Percentiles rank a stretch among this genome's conserved stretches.
Evolutionary conservation across 768 basidiomycete species (phyloP).

Genomic region (Mycena venus): DNA sequence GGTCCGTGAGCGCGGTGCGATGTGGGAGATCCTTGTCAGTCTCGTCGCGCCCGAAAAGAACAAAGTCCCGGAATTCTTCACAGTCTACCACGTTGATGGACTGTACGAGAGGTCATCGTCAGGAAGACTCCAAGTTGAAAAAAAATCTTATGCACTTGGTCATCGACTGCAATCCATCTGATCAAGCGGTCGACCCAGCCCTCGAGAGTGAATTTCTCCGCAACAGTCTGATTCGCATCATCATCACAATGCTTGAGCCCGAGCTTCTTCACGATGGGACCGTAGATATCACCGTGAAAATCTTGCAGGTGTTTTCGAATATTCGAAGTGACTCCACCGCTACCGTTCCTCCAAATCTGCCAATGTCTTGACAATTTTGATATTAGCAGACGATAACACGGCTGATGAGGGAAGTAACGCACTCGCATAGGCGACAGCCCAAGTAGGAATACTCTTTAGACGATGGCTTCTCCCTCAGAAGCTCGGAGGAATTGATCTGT

Average conservation of each 20-base stretch:
- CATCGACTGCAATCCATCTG: conserved; percentile 42
- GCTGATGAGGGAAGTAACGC: too few relatives aligned
- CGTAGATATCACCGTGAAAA: conserved; percentile 34
- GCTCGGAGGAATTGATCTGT: neutral
- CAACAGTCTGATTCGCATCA: neutral
- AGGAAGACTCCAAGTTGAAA: too few relatives aligned
- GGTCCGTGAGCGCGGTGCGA: conserved; percentile 43
- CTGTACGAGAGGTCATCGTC: conserved; percentile 40
- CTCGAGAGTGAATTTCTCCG: conserved; percentile 35
- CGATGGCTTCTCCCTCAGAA: neutral
- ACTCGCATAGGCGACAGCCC: conserved; percentile 2
- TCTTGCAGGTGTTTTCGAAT: conserved; percentile 40
- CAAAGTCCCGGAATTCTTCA: conserved; percentile 46
- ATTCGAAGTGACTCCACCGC: conserved; percentile 35
- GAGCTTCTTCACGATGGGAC: neutral
- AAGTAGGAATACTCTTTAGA: neutral
- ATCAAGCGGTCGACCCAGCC: conserved; percentile 34
- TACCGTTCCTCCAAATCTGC: conserved; percentile 33
- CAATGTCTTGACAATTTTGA: neutral
- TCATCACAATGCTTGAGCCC: neutral
- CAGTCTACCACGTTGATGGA: conserved; percentile 54
- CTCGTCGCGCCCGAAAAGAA: conserved; percentile 40
- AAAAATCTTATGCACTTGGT: conserved; percentile 47
- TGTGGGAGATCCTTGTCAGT: conserved; percentile 49
- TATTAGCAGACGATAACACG: too few relatives aligned